Conservation (phyloP, 441 rosid genomes). For the Codiaeum variegatum region DNA sequence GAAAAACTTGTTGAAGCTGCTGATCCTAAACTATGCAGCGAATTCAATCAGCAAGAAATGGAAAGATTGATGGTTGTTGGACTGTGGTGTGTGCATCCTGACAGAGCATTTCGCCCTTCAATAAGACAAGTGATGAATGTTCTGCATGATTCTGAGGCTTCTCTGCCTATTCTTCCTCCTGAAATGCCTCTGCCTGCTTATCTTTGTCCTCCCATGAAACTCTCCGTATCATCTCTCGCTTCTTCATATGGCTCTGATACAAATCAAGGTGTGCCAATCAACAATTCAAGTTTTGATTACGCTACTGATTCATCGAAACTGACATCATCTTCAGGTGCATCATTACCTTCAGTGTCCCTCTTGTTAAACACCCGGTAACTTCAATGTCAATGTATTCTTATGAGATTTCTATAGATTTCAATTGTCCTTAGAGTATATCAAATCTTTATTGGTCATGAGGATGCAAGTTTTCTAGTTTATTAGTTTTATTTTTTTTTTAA, state of each 20-base stretch:
- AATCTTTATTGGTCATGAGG: neutral
- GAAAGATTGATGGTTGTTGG: conserved; percentile 15
- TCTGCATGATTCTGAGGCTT: conserved; percentile 1
- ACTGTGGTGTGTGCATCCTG: conserved; percentile 22
- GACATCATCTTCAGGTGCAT: conserved; percentile 1
- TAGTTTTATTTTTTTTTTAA: neutral
- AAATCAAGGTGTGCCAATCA: neutral
- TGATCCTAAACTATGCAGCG: conserved; percentile 29
- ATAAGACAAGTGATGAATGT: conserved; percentile 15
- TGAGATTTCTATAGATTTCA: neutral
- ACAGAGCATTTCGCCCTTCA: neutral
- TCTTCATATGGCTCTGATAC: neutral
- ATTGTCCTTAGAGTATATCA: neutral
- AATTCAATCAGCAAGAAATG: conserved; percentile 11
- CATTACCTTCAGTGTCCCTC: neutral
- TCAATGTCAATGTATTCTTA: neutral
- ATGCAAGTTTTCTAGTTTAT: neutral
- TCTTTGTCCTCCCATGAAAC: neutral
- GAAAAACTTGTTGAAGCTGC: conserved; percentile 27
- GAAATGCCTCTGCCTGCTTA: conserved; percentile 17
- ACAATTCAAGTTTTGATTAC: neutral
- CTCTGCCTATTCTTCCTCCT: conserved; percentile 16
- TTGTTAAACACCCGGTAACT: neutral
- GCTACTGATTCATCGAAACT: neutral
- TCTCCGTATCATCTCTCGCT: neutral